Evolutionary conservation across 345 rosid genomes (phyloP), one percentile per base, ranked within the genome.

Genomic region (Theobroma cacao): DNA sequence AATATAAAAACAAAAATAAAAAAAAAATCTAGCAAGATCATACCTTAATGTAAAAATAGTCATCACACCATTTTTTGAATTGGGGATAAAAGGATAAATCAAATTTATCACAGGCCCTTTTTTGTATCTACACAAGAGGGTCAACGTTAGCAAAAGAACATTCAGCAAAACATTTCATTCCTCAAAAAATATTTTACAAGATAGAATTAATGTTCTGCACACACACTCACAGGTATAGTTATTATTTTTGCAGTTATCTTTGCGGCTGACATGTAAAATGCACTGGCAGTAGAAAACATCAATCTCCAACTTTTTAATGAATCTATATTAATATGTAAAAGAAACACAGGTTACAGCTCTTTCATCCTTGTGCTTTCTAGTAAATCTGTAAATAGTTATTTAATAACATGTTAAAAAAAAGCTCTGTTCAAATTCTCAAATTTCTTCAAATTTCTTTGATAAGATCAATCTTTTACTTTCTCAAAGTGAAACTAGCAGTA

Each of bases 31-130:
- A 55, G 56, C 22, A 61, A 58, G 38, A 53, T 38, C 65, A 64
- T 80, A 96, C 98, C 97, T 90, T 91, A 67, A 96, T 91, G 81
- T 87, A 96, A 77, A 96, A 96, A 81, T 94, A 94, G 83, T 96
- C 97, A 81, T 92, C 99, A 41, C 99, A 96, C 97, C 98, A 96
- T 83, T 96, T 92, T 85, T 96, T 94, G 88, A 96, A 96, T 45
- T 90, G 90, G 22, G 95, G 93, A 84, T 96, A 92, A 77, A 96
- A 96, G 24, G 91, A 75, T 72, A 93, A 91, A 78, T 96, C 99
- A 72, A 91, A 94, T 81, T 96, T 96, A 85, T 96, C 97, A 76
- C 97, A 92, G 15, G 97, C 91, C 56, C 67, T 64, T 77, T 94
- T 96, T 84, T 94, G 98, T 78, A 85, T 78, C 99, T 96, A 75